These are phyloP conservation scores for Sisymbrium irio DNA, from an alignment of 345 rosid genomes.

Conservation along the genomic window DNA sequence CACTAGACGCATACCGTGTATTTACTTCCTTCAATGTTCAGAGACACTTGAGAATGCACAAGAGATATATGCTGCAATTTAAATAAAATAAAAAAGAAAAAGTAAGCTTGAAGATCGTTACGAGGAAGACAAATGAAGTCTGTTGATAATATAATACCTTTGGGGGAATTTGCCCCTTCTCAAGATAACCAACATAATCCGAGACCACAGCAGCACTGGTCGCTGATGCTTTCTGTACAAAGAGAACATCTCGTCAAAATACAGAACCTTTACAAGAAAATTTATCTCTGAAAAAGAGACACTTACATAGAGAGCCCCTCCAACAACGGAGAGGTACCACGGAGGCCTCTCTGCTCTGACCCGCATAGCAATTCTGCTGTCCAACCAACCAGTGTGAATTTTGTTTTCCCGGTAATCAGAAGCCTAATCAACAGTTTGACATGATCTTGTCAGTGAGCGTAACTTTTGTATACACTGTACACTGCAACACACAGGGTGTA, in stretches of 20 bases:
- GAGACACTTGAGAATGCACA: constrained; percentile 90
- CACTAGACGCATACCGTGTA: constrained; percentile 57
- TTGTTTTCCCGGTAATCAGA: constrained; percentile 92
- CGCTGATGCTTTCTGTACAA: constrained; percentile 87
- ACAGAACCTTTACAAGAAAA: constrained; percentile 4
- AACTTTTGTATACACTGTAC: constrained; percentile 6
- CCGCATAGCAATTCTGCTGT: constrained; percentile 99
- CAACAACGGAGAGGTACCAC: constrained; percentile 99
- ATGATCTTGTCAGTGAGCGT: constrained; percentile 17
- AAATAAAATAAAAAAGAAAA: constrained; percentile 28
- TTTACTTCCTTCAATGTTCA: constrained; percentile 99
- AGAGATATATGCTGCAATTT: constrained; percentile 98
- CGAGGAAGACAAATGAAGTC: neutral
- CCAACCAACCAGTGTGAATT: constrained; percentile 99
- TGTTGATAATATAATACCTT: constrained; percentile 52
- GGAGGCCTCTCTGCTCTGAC: constrained; percentile 99
- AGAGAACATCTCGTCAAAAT: constrained; percentile 14
- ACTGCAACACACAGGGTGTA: constrained; percentile 15
- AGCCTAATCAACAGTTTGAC: constrained; percentile 54
- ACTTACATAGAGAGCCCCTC: constrained; percentile 95
- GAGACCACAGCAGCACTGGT: constrained; percentile 97
- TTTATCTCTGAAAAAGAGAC: constrained; percentile 12
- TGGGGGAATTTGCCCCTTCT: constrained; percentile 99
- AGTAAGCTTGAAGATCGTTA: constrained; percentile 18
- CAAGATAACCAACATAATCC: constrained; percentile 95